Evolutionary conservation across 1,139 yeast species (phyloP), one percentile per base, ranked within the genome.

Genomic region (Ashbya aceris): DNA sequence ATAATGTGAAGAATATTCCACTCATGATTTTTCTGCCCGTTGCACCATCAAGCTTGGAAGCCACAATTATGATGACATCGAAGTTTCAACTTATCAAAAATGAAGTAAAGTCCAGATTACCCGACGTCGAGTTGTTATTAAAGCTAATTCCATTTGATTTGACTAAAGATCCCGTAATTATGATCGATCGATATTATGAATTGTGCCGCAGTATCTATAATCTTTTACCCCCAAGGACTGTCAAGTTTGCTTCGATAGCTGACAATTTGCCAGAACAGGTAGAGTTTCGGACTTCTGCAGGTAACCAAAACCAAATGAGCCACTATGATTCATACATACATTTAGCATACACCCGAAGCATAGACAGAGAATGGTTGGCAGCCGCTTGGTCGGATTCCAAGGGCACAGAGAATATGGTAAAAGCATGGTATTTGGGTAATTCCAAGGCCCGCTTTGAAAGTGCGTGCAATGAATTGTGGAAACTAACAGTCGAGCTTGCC

Each of bases 361-460:
- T 75, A 4, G 96, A 89, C 56, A 79, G 77, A 48, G 77, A 75
- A 45, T 89, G 96, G 96, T 70, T 86, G 39, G 77, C 81, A 26
- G 94, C 86, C 0, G 82, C 95, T 0, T 86, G 96, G 94, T 73
- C 94, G 0, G 96, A 89, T 56, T 91, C 91, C 40, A 71, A 74
- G 54, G 96, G 96, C 0, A 68, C 69, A 8, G 70, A 76, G 7
- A 75, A 80, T 7, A 70, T 70, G 44, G 73, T 80, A 1, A 82
- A 79, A 50, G 74, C 89, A 1, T 82, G 89, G 89, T 71, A 69
- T 50, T 78, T 54, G 59, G 74, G 55, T 33, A 62, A 41, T 35
- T 51, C 76, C 51, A 60, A 73, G 62, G 45, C 68, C 56, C 43
- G 75, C 65, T 69, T 76, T 50, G 82, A 77, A 46, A 71, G 68